Base-by-base conservation (phyloP, 1,284 basidiomycete genomes). In the Moesziomyces globuligerus region DNA sequence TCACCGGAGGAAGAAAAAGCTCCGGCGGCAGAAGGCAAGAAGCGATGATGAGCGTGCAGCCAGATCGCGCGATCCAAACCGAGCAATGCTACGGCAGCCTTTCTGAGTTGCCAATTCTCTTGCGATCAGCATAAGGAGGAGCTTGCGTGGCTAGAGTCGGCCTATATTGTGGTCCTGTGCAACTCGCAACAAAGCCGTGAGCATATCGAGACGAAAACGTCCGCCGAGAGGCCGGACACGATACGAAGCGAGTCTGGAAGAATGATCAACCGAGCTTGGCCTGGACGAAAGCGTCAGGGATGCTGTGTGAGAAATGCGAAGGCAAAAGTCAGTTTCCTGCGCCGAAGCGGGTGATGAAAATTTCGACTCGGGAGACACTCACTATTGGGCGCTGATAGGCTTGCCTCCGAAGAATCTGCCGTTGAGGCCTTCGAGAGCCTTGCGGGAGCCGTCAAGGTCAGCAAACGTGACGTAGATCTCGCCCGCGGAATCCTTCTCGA, bases 391-490 rank as follows among this genome's bases (percentile, higher is more conserved):
- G 36, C 68, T 71, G 49, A 82, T 75, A 1, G 64, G 68, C 46
- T 74, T 76, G 23, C 80, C 80, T 10, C 76, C 79, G 40, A 82
- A 82, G 62, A 70, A 81, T 17, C 95, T 91, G 43, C 93, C 93
- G 76, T 96, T 92, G 51, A 99, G 87, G 68, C 92, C 92, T 79
- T 91, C 88, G 52, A 95, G 86, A 43, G 94, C 93, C 52, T 89
- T 88, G 79, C 90, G 90, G 18, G 95, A 92, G 20, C 87, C 85
- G 11, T 93, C 90, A 61, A 93, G 85, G 29, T 87, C 84, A 69
- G 88, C 88, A 79, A 98, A 98, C 83, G 94, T 92, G 81, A 98
- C 87, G 83, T 96, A 98, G 39, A 99, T 97, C 83, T 98, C 95
- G 75, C 95, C 95, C 10, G 72, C 72, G 29, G 92, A 92, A 75